These are phyloP conservation scores for Leccinum longicurvipes DNA, from an alignment of 768 basidiomycete genomes.

Conservation along the genomic window DNA sequence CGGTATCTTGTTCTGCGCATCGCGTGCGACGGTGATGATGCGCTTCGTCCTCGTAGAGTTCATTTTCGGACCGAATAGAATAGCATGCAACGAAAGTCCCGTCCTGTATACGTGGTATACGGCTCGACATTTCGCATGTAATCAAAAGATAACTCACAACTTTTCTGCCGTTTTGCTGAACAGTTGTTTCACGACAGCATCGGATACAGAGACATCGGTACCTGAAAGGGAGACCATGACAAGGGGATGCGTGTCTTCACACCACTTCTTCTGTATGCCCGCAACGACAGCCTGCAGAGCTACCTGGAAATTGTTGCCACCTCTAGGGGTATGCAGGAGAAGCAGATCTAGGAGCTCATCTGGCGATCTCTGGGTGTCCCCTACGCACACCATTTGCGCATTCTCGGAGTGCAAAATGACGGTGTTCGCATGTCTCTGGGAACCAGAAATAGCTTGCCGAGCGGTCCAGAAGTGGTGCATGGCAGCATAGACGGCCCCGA, in stretches of 20 bases:
- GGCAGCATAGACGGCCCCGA: slow-evolving; percentile 55
- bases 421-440: slow-evolving; percentile 53
- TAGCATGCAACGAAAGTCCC: slow-evolving; percentile 54
- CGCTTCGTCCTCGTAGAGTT: slow-evolving; percentile 29
- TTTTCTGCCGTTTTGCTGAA: slow-evolving; percentile 35
- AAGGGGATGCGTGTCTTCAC: slow-evolving; percentile 45
- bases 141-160: slow-evolving; percentile 33
- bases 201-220: slow-evolving; percentile 39
- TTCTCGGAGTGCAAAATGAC: slow-evolving; percentile 43
- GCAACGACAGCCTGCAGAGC: slow-evolving; percentile 38
- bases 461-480: slow-evolving; percentile 53
- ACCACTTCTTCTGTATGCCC: slow-evolving; percentile 36
- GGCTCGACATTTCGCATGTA: not conserved
- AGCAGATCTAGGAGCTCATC: slow-evolving; percentile 41
- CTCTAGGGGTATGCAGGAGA: slow-evolving; percentile 31
- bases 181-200: slow-evolving; percentile 34
- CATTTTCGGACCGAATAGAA: slow-evolving; percentile 46
- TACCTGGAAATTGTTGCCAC: slow-evolving; percentile 39
- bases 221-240: slow-evolving; percentile 58
- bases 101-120: slow-evolving; percentile 34
- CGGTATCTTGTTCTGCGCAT: slow-evolving; percentile 39
- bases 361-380: slow-evolving; percentile 44
- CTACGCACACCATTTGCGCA: slow-evolving; percentile 27
- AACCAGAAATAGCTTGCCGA: slow-evolving; percentile 32
- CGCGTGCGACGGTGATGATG: slow-evolving; percentile 49